Base-by-base conservation (phyloP, 441 rosid genomes). In the Cnidoscolus chayamansa region DNA sequence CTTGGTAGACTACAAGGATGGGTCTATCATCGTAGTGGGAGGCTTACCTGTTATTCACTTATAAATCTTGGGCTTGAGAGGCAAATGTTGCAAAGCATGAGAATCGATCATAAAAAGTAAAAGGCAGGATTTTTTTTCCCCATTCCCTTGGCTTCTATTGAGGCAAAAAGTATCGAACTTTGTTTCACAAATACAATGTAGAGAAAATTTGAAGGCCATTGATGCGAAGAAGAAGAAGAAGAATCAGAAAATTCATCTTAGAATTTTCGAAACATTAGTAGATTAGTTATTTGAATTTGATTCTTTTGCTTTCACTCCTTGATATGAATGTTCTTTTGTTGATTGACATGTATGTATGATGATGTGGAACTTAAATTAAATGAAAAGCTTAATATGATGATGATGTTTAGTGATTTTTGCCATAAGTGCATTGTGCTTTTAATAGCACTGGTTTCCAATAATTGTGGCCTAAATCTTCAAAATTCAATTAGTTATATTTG, bases 321-420 rank as follows among this genome's bases (percentile, higher is more conserved):
- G 3, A 48, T 49, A 19, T 64, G 16, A 43, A 35, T 65, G 69
- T 65, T 50, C 40, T 25, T 65, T 49, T 49, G 3, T 43, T 16
- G 11, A 61, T 61, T 61, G 30, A 40, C 15, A 63, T 40, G 31
- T 30, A 40, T 40, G 2, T n/a, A n/a, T 40, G 50, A 20, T 63
- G 50, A 63, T 43, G 67, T 63, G 51, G 31, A 63, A 17, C 49
- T 63, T 43, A 10, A 16, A 10, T 40, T 62, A 63, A 11, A 63
- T 5, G 17, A 40, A 61, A 63, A n/a, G 17, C 50, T 63, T 63
- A 50, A 63, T 17, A 63, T 43, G 12, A 63, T 51, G 57, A 16
- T 51, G 16, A 30, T 31, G 59, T 63, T 40, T 10, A 17, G 49
- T 63, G 67, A 43, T 43, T 54, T 1, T 54, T n/a, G 19, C 57